Percentiles rank a stretch among this genome's conserved stretches.
phyloP scores from a whole-genome alignment of 2,329 filamentous ascomycete genomes.

The Thelonectria discophora region DNA sequence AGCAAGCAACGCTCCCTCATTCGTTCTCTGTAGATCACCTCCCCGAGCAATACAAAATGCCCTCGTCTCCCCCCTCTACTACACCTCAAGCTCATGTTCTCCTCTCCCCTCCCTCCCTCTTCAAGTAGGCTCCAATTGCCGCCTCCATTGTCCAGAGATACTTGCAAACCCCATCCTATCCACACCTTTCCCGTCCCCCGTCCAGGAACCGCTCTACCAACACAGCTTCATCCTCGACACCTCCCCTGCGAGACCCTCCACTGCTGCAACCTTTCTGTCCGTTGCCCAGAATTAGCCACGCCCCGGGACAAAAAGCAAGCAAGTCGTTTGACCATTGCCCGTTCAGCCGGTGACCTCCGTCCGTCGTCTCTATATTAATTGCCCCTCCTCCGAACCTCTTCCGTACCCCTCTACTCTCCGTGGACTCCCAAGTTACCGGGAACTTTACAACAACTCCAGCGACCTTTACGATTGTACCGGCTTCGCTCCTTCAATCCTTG shows the following conservation, averaged over 20 bases:
- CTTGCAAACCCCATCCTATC: not conserved
- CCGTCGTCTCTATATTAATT: slow-evolving; percentile 24
- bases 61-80: slow-evolving; percentile 34
- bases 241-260: slow-evolving; percentile 23
- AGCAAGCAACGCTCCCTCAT: not conserved
- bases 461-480: slow-evolving; percentile 1
- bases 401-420: not conserved
- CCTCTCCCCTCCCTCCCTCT: slow-evolving; percentile 27
- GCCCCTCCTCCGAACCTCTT: slow-evolving; percentile 15
- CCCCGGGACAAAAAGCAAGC: slow-evolving; percentile 23
- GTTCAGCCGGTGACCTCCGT: slow-evolving; percentile 29
- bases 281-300: slow-evolving; percentile 25
- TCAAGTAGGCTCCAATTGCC: slow-evolving; percentile 24
- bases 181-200: slow-evolving; percentile 16
- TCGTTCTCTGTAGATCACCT: slow-evolving; percentile 34
- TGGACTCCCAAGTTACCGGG: slow-evolving; percentile 16
- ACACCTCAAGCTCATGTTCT: slow-evolving; percentile 25
- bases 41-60: slow-evolving; percentile 41
- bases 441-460: too few species aligned
- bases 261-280: slow-evolving; percentile 21
- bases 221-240: slow-evolving; percentile 22
- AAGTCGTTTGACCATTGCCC: slow-evolving; percentile 25
- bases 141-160: slow-evolving; percentile 2
- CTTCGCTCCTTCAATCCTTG: slow-evolving; percentile 15
- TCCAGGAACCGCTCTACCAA: slow-evolving; percentile 22